Evolutionary conservation across 768 basidiomycete species (phyloP).

Genomic region (Tricholoma flavovirens): DNA sequence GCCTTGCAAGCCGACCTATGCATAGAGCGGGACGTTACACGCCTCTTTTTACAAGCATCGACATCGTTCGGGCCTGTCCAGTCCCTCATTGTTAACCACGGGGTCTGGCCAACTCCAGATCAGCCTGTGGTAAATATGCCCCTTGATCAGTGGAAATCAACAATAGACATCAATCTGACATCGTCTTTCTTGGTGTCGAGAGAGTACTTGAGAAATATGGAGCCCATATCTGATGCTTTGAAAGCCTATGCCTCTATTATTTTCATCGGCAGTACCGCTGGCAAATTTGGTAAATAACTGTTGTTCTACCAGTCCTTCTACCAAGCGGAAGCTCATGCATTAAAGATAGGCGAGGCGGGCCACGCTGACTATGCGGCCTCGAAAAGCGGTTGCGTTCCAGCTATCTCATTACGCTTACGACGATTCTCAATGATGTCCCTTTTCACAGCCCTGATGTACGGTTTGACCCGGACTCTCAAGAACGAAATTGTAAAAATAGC

Average conservation of each 20-base stretch:
- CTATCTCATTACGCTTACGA: neutral
- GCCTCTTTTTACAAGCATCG: slow-evolving; percentile 41
- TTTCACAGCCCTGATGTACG: slow-evolving; percentile 62
- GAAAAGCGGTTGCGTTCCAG: slow-evolving; percentile 51
- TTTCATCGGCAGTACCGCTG: slow-evolving; percentile 65
- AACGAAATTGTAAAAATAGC: slow-evolving; percentile 80
- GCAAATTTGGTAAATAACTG: slow-evolving; percentile 49
- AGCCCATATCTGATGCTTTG: slow-evolving; percentile 27
- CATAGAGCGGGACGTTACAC: slow-evolving; percentile 45
- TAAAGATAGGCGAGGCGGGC: slow-evolving; percentile 41
- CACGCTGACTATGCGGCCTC: slow-evolving; percentile 63
- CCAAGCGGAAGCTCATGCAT: neutral
- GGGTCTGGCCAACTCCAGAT: slow-evolving; percentile 39
- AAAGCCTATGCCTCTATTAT: slow-evolving; percentile 57
- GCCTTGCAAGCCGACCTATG: slow-evolving; percentile 54
- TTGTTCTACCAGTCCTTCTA: neutral
- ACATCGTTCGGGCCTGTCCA: slow-evolving; percentile 46
- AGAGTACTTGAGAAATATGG: slow-evolving; percentile 49
- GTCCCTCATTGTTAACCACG: slow-evolving; percentile 60
- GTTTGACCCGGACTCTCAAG: slow-evolving; percentile 60
- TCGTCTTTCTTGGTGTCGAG: slow-evolving; percentile 62
- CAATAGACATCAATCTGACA: slow-evolving; percentile 59
- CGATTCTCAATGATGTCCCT: neutral
- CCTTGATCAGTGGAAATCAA: slow-evolving; percentile 57
- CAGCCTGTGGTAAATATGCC: slow-evolving; percentile 51